A percentile compares a stretch with the other conserved stretches of the same genome.
phyloP scores from a whole-genome alignment of 164 flowering plant species.

The Dillenia turbinata region DNA sequence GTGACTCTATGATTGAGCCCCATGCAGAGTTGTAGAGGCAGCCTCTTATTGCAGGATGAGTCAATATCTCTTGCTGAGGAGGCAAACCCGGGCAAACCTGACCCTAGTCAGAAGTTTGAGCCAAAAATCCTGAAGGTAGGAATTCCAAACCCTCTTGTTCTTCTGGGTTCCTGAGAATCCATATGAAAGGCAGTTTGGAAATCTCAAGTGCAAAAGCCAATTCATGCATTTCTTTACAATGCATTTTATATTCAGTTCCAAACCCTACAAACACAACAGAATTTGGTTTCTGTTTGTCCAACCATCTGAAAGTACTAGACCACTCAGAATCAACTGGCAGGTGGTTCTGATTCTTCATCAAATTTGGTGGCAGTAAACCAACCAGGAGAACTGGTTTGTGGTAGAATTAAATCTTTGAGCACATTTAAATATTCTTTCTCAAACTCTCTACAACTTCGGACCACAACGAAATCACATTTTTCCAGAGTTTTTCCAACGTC shows the following conservation, averaged over 20 bases:
- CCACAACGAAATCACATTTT: slow-evolving; percentile 10
- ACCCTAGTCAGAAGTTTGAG: slow-evolving; percentile 10
- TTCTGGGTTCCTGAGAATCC: slow-evolving; percentile 29
- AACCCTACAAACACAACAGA: slow-evolving; percentile 35
- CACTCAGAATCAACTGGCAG: background rate
- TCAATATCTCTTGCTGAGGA: slow-evolving; percentile 27
- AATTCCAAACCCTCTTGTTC: background rate
- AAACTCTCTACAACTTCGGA: slow-evolving; percentile 26
- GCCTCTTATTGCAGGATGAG: slow-evolving; percentile 35
- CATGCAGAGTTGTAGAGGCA: slow-evolving; percentile 36
- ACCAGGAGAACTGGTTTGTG: slow-evolving; percentile 31
- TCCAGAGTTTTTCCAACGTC: background rate
- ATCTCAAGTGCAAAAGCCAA: slow-evolving; percentile 28
- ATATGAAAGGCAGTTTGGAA: slow-evolving; percentile 28
- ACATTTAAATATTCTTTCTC: slow-evolving; percentile 29
- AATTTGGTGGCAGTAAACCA: slow-evolving; percentile 33
- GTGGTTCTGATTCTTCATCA: background rate
- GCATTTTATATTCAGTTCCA: slow-evolving; percentile 33
- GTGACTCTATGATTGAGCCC: slow-evolving; percentile 30
- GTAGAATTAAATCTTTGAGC: slow-evolving; percentile 4
- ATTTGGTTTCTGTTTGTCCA: slow-evolving; percentile 22
- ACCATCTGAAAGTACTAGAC: slow-evolving; percentile 28
- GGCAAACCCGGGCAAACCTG: slow-evolving; percentile 32
- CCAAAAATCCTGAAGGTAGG: slow-evolving; percentile 13
- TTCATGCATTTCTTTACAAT: slow-evolving; percentile 25